Evolutionary conservation across 208 protist genomes (phyloP).

Genomic region (Naegleria fowleri): DNA sequence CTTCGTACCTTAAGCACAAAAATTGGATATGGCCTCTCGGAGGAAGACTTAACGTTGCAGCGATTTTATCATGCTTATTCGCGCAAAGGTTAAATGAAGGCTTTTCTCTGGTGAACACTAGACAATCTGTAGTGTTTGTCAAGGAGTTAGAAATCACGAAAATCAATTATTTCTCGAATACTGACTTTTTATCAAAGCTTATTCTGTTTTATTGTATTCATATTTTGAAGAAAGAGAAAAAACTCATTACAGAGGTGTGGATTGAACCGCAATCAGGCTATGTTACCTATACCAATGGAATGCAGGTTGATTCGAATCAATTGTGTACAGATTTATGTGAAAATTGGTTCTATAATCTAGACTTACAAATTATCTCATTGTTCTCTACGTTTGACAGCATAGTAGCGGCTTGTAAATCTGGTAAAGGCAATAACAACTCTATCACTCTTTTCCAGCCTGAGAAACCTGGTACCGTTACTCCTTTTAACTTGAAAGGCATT

Average conservation of each 20-base stretch:
- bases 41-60: background rate
- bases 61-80: background rate
- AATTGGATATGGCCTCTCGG: background rate
- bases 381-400: background rate
- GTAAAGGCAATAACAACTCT: background rate
- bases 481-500: background rate
- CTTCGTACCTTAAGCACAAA: background rate
- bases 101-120: background rate
- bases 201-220: constrained; percentile 16
- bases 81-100: background rate
- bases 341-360: background rate
- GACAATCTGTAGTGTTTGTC: background rate
- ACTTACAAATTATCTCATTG: background rate
- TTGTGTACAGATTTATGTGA: background rate
- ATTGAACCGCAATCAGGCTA: constrained; percentile 14
- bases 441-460: background rate
- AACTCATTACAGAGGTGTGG: background rate
- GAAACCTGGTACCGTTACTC: background rate
- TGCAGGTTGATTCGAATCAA: background rate
- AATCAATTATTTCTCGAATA: background rate
- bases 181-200: background rate
- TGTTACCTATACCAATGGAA: background rate
- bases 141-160: constrained; percentile 1
- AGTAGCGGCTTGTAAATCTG: background rate
- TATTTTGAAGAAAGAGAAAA: background rate